Evolutionary conservation across 306 rosid species (phyloP), one percentile per base, ranked within the genome.

Genomic region (Pachyrhizus erosus): DNA sequence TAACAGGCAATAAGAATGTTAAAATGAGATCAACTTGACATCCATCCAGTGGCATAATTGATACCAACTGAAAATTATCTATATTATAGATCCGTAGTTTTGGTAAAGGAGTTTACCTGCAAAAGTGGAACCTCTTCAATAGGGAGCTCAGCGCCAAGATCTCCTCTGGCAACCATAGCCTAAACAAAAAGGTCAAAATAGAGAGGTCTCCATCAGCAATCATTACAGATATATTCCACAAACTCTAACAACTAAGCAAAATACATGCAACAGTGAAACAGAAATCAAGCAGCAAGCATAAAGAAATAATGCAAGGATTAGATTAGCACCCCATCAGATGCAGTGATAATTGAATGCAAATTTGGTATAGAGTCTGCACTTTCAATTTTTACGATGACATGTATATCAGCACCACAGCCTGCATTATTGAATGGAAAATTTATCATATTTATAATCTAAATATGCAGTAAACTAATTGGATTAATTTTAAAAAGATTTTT

Each of bases 321-420:
- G 77, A 49, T 49, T 12, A 84, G 78, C 54, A 87, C 90, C 90
- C 88, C 90, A 82, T 87, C 90, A 54, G 90, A 87, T 2, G 90
- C 90, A 6, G 90, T 84, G 92, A 96, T 96, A 73, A 96, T 96
- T 52, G 99, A 96, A 85, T 91, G 91, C 88, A 96, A 86, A 78
- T 96, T 96, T 52, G 97, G 94, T 77, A 96, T 93, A 33, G 99
- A 96, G 81, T 96, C 97, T 42, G 98, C 99, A 68, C 99, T 96
- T 86, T 93, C 99, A 81, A 93, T 96, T 78, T 96, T 96, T 27
- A 96, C 99, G 15, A 93, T 96, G 76, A 96, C 97, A 58, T 92
- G 98, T 81, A 96, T 93, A 89, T 96, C 97, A 80, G 96, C 97
- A 80, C 75, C 89, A 82, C 86, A 83, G 66, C 88, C 99, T 96